A percentile compares a stretch with the other conserved stretches of the same genome.
phyloP scores from a whole-genome alignment of 352 stramenopile genomes.

The Globisporangium acanthophoron region DNA sequence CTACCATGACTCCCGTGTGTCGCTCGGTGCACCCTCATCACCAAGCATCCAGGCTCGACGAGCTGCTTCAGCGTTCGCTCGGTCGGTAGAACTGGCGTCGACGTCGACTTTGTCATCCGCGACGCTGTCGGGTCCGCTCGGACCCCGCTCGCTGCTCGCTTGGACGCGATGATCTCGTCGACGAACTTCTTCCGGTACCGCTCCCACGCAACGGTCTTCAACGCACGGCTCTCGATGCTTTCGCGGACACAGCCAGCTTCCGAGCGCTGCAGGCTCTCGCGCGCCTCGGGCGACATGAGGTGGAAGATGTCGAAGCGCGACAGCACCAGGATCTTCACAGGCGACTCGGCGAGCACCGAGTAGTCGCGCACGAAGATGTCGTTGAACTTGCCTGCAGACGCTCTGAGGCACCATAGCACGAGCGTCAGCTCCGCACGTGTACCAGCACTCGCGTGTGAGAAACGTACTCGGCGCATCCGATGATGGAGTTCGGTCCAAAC shows the following conservation, averaged over 20 bases:
- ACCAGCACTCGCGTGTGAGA: background rate
- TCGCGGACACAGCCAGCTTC: conserved; percentile 50
- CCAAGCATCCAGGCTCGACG: conserved; percentile 27
- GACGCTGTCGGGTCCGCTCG: conserved; percentile 12
- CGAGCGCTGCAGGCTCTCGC: conserved; percentile 61
- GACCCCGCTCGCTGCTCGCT: conserved; percentile 13
- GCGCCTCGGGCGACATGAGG: conserved; percentile 63
- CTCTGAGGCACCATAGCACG: conserved; percentile 19
- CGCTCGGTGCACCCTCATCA: conserved; percentile 22
- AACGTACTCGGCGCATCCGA: conserved; percentile 78
- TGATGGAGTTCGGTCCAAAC: conserved; percentile 67
- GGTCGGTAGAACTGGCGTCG: conserved; percentile 23
- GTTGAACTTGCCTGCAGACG: conserved; percentile 75
- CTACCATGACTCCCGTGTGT: background rate
- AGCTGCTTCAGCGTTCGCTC: conserved; percentile 20
- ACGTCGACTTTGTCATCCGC: conserved; percentile 22
- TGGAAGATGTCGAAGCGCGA: conserved; percentile 85
- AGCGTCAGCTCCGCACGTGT: background rate
- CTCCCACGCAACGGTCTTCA: conserved; percentile 79
- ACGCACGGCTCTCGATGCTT: conserved; percentile 58
- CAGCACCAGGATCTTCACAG: conserved; percentile 74
- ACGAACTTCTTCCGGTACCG: conserved; percentile 68
- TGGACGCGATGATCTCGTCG: conserved; percentile 28
- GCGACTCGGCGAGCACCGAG: conserved; percentile 69
- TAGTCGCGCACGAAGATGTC: conserved; percentile 75